phyloP scores from a whole-genome alignment of 129 eudicot genomes.

The Pseudognaphalium luteoalbum region DNA sequence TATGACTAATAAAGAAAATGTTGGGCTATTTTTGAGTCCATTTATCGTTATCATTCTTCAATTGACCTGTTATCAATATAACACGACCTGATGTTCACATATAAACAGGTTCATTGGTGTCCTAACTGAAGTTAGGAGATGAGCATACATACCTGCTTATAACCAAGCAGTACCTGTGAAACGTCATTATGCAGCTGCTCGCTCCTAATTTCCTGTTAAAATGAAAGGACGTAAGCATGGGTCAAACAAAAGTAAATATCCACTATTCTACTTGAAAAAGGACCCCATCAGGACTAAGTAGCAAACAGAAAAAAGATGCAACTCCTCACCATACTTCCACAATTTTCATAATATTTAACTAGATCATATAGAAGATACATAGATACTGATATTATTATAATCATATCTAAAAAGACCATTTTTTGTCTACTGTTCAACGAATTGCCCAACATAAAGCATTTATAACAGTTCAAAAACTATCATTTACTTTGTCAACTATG shows the following conservation, averaged over 20 bases:
- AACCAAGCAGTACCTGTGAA: slow-evolving; percentile 82
- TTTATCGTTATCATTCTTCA: background rate
- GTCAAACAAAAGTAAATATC: background rate
- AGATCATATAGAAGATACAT: background rate
- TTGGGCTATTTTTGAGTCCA: background rate
- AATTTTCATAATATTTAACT: background rate
- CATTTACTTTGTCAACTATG: background rate
- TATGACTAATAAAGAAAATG: background rate
- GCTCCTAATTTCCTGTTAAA: slow-evolving; percentile 78
- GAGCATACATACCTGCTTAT: slow-evolving; percentile 71
- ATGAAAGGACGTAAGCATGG: slow-evolving; percentile 7
- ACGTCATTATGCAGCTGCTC: slow-evolving; percentile 87
- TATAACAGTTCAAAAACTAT: background rate
- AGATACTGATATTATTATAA: background rate
- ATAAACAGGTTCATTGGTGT: background rate
- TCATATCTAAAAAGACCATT: background rate
- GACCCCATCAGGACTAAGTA: background rate
- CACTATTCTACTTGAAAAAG: background rate
- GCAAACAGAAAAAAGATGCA: background rate
- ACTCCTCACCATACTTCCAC: background rate
- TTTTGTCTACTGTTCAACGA: background rate
- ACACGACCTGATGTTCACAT: background rate
- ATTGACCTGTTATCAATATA: background rate
- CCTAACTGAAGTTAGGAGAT: background rate
- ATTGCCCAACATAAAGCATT: background rate